Conservation (phyloP, 83 land plant genomes). For the Picea abies region DNA sequence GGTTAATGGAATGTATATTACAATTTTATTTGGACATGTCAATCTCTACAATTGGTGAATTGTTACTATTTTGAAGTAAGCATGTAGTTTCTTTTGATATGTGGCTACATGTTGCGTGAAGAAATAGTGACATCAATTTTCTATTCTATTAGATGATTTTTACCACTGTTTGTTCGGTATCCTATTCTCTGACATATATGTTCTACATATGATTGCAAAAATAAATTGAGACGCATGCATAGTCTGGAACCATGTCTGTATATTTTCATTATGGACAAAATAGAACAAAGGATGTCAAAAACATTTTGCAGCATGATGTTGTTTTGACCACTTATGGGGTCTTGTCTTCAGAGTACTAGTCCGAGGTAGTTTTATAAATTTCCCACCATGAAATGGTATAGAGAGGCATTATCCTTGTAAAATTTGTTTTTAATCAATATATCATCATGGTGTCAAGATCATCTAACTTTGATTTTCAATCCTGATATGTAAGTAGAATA, state of each 20-base stretch:
- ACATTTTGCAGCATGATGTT: constrained; percentile 72
- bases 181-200: background rate
- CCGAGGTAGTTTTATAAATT: constrained; percentile 45
- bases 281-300: constrained; percentile 63
- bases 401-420: background rate
- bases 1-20: constrained; percentile 91
- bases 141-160: background rate
- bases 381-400: background rate
- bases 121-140: background rate
- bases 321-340: constrained; percentile 95
- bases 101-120: background rate
- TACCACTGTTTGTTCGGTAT: background rate
- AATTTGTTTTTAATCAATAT: too few relatives aligned
- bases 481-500: too few relatives aligned
- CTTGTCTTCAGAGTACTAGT: constrained; percentile 70
- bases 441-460: too few relatives aligned
- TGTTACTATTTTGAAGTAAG: background rate
- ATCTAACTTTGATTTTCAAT: too few relatives aligned
- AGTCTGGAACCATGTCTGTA: constrained; percentile 61
- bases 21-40: background rate
- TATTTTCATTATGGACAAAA: constrained; percentile 88
- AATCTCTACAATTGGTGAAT: background rate
- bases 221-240: constrained; percentile 82
- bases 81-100: background rate
- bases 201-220: constrained; percentile 31